Base-by-base conservation (phyloP, 768 basidiomycete genomes). In the Boletus sp. region DNA sequence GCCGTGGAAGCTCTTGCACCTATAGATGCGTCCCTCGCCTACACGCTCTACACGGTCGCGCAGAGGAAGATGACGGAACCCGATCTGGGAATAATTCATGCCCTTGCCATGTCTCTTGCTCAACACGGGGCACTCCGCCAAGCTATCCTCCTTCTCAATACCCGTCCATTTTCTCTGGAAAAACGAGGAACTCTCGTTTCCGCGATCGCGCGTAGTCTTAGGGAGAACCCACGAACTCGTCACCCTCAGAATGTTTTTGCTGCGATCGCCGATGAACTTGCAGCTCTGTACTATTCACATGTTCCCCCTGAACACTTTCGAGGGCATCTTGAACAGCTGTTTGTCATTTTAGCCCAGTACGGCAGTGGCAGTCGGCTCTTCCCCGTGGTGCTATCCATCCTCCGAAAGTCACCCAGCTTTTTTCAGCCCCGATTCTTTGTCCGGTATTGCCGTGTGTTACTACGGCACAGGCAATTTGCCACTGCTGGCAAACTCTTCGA, bases 261-360 rank as follows among this genome's bases (percentile, higher is more conserved):
- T 23, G 56, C 64, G 5, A 47, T 84, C 25, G 71, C 66, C 11
- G 54, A 73, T n/a, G 63, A 63, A 7, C 62, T 83, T 35, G 56
- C 54, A 41, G 62, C 60, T 2, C 53, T 80, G 33, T 83, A 79
- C 53, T 41, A 56, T 9, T 62, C 62, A 4, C 66, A 60, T 4
- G 58, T 59, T 17, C 78, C 78, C 0, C 64, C 72, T 0, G 58
- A 65, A 55, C 78, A 78, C 50, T 75, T 77, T 58, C 77, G 76
- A 46, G 61, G 66, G 32, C 57, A 64, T n/a, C 63, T 84, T 33
- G 75, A 79, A 11, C 78, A 75, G 47, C 72, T 80, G 27, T 66
- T 83, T 46, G 46, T 52, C 63, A 63, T 29, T 64, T 76, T 51
- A 61, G 79, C 69, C 64, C 77, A 17, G 51, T 72, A 75, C 4